Conservation (phyloP, 2,329 filamentous ascomycete species). For the Parascedosporium putredinis region DNA sequence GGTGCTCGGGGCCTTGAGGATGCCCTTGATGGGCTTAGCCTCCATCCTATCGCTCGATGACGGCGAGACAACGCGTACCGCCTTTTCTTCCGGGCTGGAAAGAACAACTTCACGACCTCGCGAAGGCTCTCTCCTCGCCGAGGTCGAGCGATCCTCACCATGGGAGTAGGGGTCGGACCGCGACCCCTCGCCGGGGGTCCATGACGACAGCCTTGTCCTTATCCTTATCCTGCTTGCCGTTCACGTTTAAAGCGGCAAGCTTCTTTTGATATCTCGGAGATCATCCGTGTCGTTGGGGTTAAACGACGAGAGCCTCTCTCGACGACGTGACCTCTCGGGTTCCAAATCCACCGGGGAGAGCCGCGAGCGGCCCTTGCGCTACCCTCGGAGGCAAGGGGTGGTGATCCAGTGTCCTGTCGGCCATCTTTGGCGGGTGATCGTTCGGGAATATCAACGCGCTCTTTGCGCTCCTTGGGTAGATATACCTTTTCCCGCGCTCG, state of each 20-base stretch:
- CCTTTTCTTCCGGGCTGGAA: constrained; percentile 28
- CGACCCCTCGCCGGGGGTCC: constrained; percentile 8
- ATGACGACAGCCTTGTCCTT: constrained; percentile 3
- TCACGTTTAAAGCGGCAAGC: constrained; percentile 30
- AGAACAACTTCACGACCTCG: constrained; percentile 28
- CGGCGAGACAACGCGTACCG: constrained; percentile 63
- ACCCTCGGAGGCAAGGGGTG: background rate
- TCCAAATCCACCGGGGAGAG: background rate
- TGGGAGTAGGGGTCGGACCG: background rate
- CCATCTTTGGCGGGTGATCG: background rate
- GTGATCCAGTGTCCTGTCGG: background rate
- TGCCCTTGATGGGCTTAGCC: constrained; percentile 65
- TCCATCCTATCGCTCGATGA: constrained; percentile 54
- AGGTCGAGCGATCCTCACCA: background rate
- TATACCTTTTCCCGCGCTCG: constrained; percentile 12
- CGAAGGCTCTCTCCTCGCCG: background rate
- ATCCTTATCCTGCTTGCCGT: constrained; percentile 4
- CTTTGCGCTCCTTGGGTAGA: constrained; percentile 1
- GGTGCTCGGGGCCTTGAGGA: constrained; percentile 70
- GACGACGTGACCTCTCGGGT: background rate
- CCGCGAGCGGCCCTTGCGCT: background rate
- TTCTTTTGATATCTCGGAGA: constrained; percentile 38
- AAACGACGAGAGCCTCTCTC: constrained; percentile 23
- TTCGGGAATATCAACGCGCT: background rate
- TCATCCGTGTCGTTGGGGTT: constrained; percentile 42